These are phyloP conservation scores for Colletotrichum godetiae DNA, from an alignment of 2,329 filamentous ascomycete genomes.

Conservation along the genomic window DNA sequence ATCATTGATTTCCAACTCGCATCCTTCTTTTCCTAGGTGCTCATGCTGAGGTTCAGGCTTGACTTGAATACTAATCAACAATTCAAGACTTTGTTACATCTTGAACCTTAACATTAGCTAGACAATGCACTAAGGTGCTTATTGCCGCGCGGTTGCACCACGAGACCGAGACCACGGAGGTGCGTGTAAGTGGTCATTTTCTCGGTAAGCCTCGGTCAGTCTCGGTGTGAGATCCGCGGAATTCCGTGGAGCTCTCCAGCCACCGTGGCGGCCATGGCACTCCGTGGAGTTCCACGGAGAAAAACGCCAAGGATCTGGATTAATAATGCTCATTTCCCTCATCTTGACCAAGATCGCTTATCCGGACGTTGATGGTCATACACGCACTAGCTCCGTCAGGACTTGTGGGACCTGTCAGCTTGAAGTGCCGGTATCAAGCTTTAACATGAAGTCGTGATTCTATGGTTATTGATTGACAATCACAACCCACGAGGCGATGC, in stretches of 20 bases:
- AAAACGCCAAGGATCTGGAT: constrained; percentile 10
- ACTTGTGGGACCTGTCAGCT: neutral
- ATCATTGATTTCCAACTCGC: neutral
- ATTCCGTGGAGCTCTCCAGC: neutral
- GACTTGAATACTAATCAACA: neutral
- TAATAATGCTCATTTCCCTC: constrained; percentile 4
- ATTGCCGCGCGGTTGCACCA: neutral
- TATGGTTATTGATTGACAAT: neutral
- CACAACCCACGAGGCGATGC: neutral
- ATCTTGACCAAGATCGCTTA: neutral
- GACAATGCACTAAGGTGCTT: neutral
- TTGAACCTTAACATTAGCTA: neutral
- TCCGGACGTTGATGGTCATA: no score
- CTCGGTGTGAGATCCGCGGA: neutral
- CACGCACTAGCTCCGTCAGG: neutral
- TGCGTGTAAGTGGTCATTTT: neutral
- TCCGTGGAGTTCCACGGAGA: constrained; percentile 26
- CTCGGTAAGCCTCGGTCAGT: neutral
- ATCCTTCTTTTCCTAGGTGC: neutral
- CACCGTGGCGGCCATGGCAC: constrained; percentile 4
- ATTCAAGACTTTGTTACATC: neutral
- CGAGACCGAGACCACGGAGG: neutral
- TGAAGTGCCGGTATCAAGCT: no score
- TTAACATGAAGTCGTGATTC: no score
- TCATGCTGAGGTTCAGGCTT: neutral